Evolutionary conservation across 805 yeast species (phyloP), one percentile per base, ranked within the genome.

Genomic region (Wickerhamomyces canadensis): DNA sequence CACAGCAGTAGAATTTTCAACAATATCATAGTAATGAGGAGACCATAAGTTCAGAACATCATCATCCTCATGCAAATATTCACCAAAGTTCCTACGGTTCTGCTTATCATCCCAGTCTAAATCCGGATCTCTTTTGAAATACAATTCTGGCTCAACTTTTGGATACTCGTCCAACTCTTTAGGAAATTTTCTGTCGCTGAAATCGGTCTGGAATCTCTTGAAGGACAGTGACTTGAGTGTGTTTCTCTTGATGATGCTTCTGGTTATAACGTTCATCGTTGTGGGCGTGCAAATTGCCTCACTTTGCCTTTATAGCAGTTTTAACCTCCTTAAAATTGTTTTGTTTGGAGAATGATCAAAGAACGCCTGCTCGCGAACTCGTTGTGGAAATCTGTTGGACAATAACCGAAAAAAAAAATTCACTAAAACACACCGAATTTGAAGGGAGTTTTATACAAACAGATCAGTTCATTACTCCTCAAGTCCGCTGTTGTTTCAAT

Each of bases 31-130:
- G 54, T 78, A 72, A 54, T 85, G 94, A 11, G 95, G 93, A 8
- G 95, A 75, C 95, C 95, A 85, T 70, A 84, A 72, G 59, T 85
- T 89, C 54, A 79, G 68, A 59, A 75, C 64, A 54, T 85, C 95
- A 48, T 80, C 83, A 51, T 79, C 76, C 38, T 78, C 76, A 57
- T 78, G 79, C 46, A 84, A 59, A 21, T 87, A 84, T 44, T 85
- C 88, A 46, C 76, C 73, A 47, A 74, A 68, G 67, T 85, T 84
- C 63, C 94, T 78, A 65, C 91, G 75, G 59, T 80, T 75, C 62
- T 84, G 94, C 50, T 67, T 84, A 58, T 84, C 91, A 57, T 84
- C 93, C 61, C 80, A 85, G 54, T 75, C 78, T 43, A 62, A 68
- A 55, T 82, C 78, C 31, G 93, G 94, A 55, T 76, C 80, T 58